phyloP scores from a whole-genome alignment of 2,329 filamentous ascomycete species.

The Sporothrix globosa region DNA sequence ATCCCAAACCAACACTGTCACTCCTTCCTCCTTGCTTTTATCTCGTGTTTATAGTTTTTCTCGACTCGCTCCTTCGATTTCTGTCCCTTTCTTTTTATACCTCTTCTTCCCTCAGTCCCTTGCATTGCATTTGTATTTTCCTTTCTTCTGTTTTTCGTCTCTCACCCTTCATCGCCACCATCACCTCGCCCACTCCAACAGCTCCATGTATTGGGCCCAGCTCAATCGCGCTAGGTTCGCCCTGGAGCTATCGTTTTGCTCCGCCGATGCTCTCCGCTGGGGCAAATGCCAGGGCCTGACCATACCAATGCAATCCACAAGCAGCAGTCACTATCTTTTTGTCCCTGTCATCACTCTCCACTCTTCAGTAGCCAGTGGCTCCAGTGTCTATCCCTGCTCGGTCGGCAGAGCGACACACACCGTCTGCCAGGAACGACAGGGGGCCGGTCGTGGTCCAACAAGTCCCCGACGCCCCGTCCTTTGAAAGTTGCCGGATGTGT shows the following conservation, averaged over 20 bases:
- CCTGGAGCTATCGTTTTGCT: conserved; percentile 13
- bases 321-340: conserved; percentile 17
- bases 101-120: too few species aligned
- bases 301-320: conserved; percentile 1
- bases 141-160: background rate
- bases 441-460: background rate
- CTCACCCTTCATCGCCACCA: background rate
- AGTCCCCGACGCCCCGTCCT: background rate
- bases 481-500: conserved; percentile 3
- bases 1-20: background rate
- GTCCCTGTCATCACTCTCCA: too few species aligned
- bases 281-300: too few species aligned
- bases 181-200: background rate
- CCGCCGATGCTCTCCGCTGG: conserved; percentile 22
- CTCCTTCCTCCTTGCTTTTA: conserved; percentile 1
- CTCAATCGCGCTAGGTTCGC: conserved; percentile 10
- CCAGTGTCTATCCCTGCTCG: conserved; percentile 1
- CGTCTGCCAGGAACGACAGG: background rate
- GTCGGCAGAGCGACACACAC: conserved; percentile 25
- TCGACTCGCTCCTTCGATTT: background rate
- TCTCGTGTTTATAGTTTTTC: background rate
- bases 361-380: background rate
- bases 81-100: too few species aligned
- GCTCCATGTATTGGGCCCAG: conserved; percentile 1
- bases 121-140: background rate